Evolutionary conservation across 805 yeast genomes (phyloP).

Genomic region (Yamadazyma laniorum): DNA sequence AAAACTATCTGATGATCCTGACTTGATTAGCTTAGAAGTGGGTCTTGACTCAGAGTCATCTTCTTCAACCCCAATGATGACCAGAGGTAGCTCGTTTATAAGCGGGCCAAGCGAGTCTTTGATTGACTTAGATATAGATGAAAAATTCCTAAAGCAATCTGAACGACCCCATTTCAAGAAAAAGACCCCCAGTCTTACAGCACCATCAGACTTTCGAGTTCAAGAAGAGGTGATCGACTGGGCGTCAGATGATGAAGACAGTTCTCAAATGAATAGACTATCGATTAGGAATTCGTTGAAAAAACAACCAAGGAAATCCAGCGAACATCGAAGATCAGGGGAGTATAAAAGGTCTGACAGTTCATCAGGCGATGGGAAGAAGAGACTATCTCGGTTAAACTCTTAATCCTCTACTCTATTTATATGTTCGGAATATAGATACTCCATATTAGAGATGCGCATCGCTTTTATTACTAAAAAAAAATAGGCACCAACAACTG

Average conservation of each 20-base stretch:
- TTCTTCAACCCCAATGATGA: slow-evolving; percentile 5
- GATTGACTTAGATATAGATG: slow-evolving; percentile 28
- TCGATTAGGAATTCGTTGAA: slow-evolving; percentile 40
- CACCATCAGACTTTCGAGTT: slow-evolving; percentile 30
- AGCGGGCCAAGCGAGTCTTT: slow-evolving; percentile 17
- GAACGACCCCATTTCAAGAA: slow-evolving; percentile 31
- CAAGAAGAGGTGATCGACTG: slow-evolving; percentile 46
- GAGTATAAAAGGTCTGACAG: slow-evolving; percentile 32
- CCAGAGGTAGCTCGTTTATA: neutral
- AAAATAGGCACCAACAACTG: too few relatives aligned
- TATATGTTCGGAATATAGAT: slow-evolving; percentile 2
- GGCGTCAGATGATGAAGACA: slow-evolving; percentile 46
- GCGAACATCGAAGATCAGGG: slow-evolving; percentile 29
- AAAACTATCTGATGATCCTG: slow-evolving; percentile 20
- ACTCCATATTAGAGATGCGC: slow-evolving; percentile 5
- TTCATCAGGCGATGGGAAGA: slow-evolving; percentile 10
- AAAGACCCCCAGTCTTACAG: slow-evolving; percentile 23
- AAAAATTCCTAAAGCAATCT: slow-evolving; percentile 6
- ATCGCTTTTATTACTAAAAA: slow-evolving; percentile 1
- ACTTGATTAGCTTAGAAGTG: slow-evolving; percentile 36
- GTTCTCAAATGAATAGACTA: slow-evolving; percentile 37
- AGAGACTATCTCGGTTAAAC: slow-evolving; percentile 13
- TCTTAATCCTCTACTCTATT: neutral
- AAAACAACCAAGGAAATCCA: slow-evolving; percentile 26
- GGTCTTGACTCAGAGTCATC: slow-evolving; percentile 23